Conservation (phyloP, 192 early-diverging fungal genomes). For the Coemansia sp. region DNA sequence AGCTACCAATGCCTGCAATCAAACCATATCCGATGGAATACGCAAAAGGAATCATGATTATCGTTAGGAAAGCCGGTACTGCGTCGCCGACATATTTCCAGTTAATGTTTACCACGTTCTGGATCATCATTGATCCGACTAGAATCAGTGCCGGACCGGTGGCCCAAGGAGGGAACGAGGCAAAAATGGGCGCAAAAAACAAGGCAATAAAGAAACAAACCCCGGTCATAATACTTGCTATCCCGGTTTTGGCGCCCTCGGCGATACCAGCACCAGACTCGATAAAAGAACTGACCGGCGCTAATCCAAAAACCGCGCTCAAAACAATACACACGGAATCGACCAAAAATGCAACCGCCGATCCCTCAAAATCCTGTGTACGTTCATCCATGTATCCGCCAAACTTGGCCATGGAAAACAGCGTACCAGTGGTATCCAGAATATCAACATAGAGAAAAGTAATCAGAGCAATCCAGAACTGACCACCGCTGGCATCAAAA, state of each 20-base stretch:
- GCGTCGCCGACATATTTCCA: conserved; percentile 77
- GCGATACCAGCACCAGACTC: conserved; percentile 83
- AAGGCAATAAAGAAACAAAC: conserved; percentile 74
- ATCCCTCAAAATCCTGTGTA: conserved; percentile 75
- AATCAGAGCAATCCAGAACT: conserved; percentile 79
- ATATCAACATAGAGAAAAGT: conserved; percentile 88
- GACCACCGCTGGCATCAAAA: conserved; percentile 60
- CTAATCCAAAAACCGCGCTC: conserved; percentile 70
- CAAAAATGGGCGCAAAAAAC: conserved; percentile 84
- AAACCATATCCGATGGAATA: conserved; percentile 83
- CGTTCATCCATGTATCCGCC: conserved; percentile 73
- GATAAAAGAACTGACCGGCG: conserved; percentile 76
- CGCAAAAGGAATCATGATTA: conserved; percentile 75
- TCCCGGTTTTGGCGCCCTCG: conserved; percentile 76
- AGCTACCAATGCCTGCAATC: conserved; percentile 69
- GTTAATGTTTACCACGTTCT: conserved; percentile 70
- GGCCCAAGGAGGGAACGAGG: conserved; percentile 81
- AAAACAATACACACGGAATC: conserved; percentile 69
- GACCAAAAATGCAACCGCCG: conserved; percentile 68
- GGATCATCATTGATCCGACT: conserved; percentile 80
- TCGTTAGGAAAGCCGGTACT: conserved; percentile 75
- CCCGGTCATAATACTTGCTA: conserved; percentile 66
- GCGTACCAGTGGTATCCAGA: conserved; percentile 80
- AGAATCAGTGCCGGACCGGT: conserved; percentile 79
- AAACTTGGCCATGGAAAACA: conserved; percentile 83